A percentile compares a stretch with the other conserved stretches of the same genome.
These are phyloP conservation scores for Salix arbutifolia DNA, from an alignment of 345 rosid species.

Conservation along the genomic window DNA sequence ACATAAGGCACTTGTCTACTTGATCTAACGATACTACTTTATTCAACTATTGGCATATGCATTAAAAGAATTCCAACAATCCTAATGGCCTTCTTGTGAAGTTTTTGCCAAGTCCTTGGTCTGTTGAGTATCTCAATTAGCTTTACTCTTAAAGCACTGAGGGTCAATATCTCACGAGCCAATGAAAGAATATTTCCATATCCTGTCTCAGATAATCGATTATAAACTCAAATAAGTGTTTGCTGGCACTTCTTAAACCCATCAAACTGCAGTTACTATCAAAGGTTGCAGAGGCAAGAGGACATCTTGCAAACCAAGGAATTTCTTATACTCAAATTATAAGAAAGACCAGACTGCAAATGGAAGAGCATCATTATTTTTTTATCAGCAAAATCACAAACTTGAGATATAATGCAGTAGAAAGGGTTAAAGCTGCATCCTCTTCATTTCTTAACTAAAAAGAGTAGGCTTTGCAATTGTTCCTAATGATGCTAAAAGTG, in stretches of 20 bases:
- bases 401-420: neutral
- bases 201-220: neutral
- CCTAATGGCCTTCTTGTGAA: neutral
- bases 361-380: neutral
- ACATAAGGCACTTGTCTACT: neutral
- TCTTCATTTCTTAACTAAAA: neutral
- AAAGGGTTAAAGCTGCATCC: neutral
- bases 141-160: neutral
- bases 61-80: neutral
- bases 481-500: neutral
- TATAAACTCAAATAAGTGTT: neutral
- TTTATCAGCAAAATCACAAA: neutral
- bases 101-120: neutral
- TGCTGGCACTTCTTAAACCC: neutral
- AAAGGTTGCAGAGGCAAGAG: neutral
- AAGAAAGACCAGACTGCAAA: neutral
- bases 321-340: neutral
- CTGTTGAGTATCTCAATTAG: neutral
- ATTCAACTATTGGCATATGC: neutral
- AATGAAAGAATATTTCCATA: neutral
- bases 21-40: neutral
- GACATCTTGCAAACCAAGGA: neutral
- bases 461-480: neutral
- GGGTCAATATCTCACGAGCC: neutral
- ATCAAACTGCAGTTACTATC: neutral